phyloP scores from a whole-genome alignment of 306 rosid species.

The Styphnolobium japonicum region DNA sequence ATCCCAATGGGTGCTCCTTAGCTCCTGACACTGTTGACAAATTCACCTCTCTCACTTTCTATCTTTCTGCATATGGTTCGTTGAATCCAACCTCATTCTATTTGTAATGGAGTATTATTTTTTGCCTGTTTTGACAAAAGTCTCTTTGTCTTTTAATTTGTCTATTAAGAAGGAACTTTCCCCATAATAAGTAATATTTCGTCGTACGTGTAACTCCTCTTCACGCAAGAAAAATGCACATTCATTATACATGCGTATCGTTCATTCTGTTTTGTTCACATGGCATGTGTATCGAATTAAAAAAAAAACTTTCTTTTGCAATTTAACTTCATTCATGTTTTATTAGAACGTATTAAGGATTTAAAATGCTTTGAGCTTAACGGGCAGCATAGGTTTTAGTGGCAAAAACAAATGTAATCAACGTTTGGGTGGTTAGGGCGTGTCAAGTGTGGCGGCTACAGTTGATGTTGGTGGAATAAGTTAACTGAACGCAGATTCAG shows the following conservation, averaged over 20 bases:
- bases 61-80: slow-evolving; percentile 18
- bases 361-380: not conserved
- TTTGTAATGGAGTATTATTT: not conserved
- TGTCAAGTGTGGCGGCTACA: slow-evolving; percentile 31
- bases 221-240: not conserved
- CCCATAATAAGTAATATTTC: not conserved
- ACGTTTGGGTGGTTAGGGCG: no score
- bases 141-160: not conserved
- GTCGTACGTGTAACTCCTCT: not conserved
- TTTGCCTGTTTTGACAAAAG: not conserved
- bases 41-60: not conserved
- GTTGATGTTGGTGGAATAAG: not conserved
- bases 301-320: not conserved
- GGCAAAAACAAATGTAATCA: not conserved
- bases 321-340: not conserved
- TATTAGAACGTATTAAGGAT: not conserved
- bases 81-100: not conserved
- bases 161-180: not conserved
- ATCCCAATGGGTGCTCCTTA: not conserved
- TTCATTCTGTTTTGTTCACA: not conserved
- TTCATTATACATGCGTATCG: not conserved
- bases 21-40: slow-evolving; percentile 10
- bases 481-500: not conserved
- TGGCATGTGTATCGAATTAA: not conserved
- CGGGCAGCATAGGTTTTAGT: not conserved